Evolutionary conservation across 768 basidiomycete genomes (phyloP), one percentile per base, ranked within the genome.

Genomic region (Coprinopsis sp.): DNA sequence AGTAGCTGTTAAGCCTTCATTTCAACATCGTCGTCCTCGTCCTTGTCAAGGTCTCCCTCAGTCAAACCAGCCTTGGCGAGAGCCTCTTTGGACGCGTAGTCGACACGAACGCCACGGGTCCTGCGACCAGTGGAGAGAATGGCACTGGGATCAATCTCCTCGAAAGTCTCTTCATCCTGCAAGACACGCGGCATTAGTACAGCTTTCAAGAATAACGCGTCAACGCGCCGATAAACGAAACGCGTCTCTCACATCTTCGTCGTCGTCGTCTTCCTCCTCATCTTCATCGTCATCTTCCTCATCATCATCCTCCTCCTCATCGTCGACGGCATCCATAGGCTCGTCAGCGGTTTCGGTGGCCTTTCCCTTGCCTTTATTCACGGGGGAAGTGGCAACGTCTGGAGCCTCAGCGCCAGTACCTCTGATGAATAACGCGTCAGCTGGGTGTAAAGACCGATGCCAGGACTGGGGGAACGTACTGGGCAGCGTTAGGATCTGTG

Each of bases 61-160:
- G 66, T 33, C 21, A 78, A 63, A 19, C 75, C 76, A 28, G 76
- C 76, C 59, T 82, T 87, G 43, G 65, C 69, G 41, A 79, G 73
- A 2, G 89, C 88, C 58, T 87, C 87, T 36, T 73, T 54, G 27
- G 87, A 88, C 31, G 79, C 78, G 61, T 91, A 91, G 66, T 91
- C 85, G 53, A 91, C 79, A 54, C 71, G 79, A 24, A 73, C 67
- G 29, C 86, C 86, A 33, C 88, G 85, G 27, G 87, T 87, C 55
- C 87, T 82, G 42, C 84, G 76, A 31, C 70, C 61, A 43, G 63
- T 60, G 4, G 71, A 55, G 12, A 78, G 42, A 53, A 90, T 90
- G 13, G 60, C 78, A 8, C 62, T 56, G 4, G 83, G 78, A 63
- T 90, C 77, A 46, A 89, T 84, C 44, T 77, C 79, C 14, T 71